Percentiles rank a stretch among this genome's conserved stretches.
These are phyloP conservation scores for Termitomyces sp. DNA, from an alignment of 768 basidiomycete species.

Conservation along the genomic window DNA sequence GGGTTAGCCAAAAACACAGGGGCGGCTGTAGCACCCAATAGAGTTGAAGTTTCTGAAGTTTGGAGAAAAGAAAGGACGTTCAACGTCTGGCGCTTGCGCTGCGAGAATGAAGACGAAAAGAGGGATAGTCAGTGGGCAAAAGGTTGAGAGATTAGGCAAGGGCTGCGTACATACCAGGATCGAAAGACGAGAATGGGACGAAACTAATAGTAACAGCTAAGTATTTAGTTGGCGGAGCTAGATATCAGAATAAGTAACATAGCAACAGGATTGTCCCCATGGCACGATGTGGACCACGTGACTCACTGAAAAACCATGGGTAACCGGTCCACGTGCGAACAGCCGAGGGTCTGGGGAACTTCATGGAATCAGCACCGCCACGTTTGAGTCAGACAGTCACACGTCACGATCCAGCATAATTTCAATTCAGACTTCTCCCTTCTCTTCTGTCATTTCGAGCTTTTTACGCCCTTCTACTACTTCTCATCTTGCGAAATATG, in stretches of 20 bases:
- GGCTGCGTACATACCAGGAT: conserved; percentile 13
- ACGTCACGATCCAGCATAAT: conserved; percentile 13
- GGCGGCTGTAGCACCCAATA: conserved; percentile 36
- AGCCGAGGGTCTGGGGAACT: no score
- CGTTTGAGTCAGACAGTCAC: conserved; percentile 12
- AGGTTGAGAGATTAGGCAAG: conserved; percentile 17
- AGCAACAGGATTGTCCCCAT: background rate
- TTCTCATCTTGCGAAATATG: conserved; percentile 22
- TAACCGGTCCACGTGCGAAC: no score
- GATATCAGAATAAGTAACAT: background rate
- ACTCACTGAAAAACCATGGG: background rate
- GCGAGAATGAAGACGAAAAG: conserved; percentile 5
- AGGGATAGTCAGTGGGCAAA: conserved; percentile 18
- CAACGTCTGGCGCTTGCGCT: conserved; percentile 61
- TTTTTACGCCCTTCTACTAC: conserved; percentile 1
- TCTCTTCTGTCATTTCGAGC: background rate
- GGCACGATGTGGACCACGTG: conserved; percentile 11
- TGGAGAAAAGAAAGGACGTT: conserved; percentile 48
- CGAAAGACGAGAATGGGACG: conserved; percentile 2
- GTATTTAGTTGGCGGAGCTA: background rate
- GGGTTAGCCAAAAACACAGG: conserved; percentile 26
- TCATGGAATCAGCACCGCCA: conserved; percentile 5
- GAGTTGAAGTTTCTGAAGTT: conserved; percentile 15
- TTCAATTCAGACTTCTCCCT: background rate
- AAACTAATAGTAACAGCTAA: background rate